Base-by-base conservation (phyloP, 352 stramenopile species). In the Phytopythium cucurbitacearum region DNA sequence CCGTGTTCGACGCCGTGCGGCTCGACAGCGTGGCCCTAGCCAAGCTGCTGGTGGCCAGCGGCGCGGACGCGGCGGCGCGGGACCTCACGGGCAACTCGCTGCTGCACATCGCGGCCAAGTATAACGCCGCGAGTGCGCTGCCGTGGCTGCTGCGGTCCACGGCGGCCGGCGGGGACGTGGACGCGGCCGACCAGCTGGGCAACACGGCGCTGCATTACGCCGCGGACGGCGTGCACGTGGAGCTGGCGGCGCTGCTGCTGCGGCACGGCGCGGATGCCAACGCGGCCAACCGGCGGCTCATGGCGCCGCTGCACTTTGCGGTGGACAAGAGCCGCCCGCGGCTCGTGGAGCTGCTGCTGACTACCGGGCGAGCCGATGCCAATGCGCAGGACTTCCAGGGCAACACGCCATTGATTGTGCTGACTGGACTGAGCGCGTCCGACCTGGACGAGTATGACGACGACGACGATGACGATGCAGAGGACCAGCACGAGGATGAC, bases 161-260 rank as follows among this genome's bases (percentile, higher is more conserved):
- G 40, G 61, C 59, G 36, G 51, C 54, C 7, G 39, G 55, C 0
- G 65, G 62, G 37, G 57, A 69, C 7, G 54, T 73, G 38, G 64
- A 73, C 47, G 48, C 54, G 4, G 28, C 34, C 15, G 65, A 73
- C 41, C 54, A 64, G 37, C 51, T 67, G 33, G 57, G 55, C 34
- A 73, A 73, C 45, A 67, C 65, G 10, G 65, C 65, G 48, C 47
- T 73, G 57, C 57, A 73, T 38, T 73, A 73, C 15, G 65, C 65
- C 33, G 65, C 53, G 35, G 65, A 73, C 32, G 46, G 51, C 36
- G 51, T 38, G 5, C 50, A 64, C 15, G 34, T 67, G 11, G 34
- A 56, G 3, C 51, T 73, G 9, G 47, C 51, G 0, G 43, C 49
- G 40, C 48, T 69, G 38, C 34, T 73, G 5, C 15, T 28, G 13